Evolutionary conservation across 495 filamentous ascomycete genomes (phyloP).

Genomic region (Hypoxylon subgilvum): DNA sequence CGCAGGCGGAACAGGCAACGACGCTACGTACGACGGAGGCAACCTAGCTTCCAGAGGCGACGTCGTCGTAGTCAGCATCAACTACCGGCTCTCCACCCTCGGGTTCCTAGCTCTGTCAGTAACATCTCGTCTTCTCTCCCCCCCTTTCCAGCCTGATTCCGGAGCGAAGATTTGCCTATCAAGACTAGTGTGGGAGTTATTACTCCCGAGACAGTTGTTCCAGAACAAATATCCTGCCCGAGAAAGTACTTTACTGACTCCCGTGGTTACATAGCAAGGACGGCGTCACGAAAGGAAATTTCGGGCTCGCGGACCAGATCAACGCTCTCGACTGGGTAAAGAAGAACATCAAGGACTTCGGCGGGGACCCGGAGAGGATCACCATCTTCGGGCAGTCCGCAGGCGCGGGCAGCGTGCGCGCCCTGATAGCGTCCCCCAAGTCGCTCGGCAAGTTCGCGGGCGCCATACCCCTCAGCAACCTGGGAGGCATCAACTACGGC

Average conservation of each 20-base stretch:
- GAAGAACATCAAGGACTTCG: conserved; percentile 65
- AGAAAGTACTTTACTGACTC: too few relatives aligned
- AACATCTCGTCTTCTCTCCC: too few relatives aligned
- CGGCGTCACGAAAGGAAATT: conserved; percentile 60
- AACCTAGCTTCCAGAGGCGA: conserved; percentile 58
- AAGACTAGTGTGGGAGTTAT: too few relatives aligned
- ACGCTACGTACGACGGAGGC: conserved; percentile 54
- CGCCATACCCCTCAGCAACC: conserved; percentile 58
- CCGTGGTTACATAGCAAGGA: too few relatives aligned
- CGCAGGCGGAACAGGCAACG: conserved; percentile 48
- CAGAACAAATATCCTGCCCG: too few relatives aligned
- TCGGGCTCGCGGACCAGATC: conserved; percentile 62
- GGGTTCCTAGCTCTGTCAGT: conserved; percentile 64
- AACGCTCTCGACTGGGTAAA: conserved; percentile 69
- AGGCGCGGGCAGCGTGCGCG: conserved; percentile 59
- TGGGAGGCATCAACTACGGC: conserved; percentile 55
- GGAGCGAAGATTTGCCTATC: too few relatives aligned
- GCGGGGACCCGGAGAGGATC: conserved; percentile 65
- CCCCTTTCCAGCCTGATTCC: too few relatives aligned
- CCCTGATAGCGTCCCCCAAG: conserved; percentile 59
- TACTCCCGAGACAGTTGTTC: too few relatives aligned
- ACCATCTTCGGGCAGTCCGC: conserved; percentile 64
- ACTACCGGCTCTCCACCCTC: conserved; percentile 68
- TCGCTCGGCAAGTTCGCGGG: conserved; percentile 55
- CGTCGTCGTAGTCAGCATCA: conserved; percentile 66